These are phyloP conservation scores for Teunomyces atbi DNA, from an alignment of 805 yeast species.

Conservation along the genomic window DNA sequence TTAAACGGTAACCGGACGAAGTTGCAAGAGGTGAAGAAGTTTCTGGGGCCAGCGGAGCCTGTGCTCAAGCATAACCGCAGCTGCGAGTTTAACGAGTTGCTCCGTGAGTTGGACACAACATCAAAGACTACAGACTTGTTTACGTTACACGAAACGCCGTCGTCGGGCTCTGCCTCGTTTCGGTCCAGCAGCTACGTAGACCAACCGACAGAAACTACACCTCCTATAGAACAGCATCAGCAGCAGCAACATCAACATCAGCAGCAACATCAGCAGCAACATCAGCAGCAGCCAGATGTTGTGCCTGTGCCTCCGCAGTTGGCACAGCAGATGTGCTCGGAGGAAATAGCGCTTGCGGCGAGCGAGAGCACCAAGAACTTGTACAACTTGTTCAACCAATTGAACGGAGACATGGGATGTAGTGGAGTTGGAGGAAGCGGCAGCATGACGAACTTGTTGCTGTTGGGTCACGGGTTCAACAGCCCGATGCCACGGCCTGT, in stretches of 20 bases:
- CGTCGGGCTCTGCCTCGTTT: neutral
- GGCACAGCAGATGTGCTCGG: constrained; percentile 1
- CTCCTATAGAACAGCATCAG: neutral
- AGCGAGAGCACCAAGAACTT: constrained; percentile 32
- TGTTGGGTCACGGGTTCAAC: constrained; percentile 12
- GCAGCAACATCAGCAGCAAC: neutral
- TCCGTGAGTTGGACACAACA: constrained; percentile 6
- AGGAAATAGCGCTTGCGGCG: constrained; percentile 6
- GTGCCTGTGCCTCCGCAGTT: constrained; percentile 3
- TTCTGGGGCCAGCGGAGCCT: neutral
- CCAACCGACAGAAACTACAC: neutral
- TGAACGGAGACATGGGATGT: constrained; percentile 19
- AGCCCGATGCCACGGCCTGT: neutral
- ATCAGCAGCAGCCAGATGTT: neutral
- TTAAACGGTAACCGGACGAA: constrained; percentile 10
- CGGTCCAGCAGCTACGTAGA: neutral
- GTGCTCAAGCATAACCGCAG: neutral
- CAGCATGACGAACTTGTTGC: constrained; percentile 23
- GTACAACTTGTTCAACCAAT: constrained; percentile 28
- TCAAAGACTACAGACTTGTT: neutral
- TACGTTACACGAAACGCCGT: neutral
- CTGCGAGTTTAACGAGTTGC: neutral
- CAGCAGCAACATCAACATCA: neutral
- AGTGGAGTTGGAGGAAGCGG: neutral
- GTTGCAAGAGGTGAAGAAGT: constrained; percentile 3